These are phyloP conservation scores for Alloteropsis semialata DNA, from an alignment of 176 grass and related monocot genomes.

Conservation along the genomic window DNA sequence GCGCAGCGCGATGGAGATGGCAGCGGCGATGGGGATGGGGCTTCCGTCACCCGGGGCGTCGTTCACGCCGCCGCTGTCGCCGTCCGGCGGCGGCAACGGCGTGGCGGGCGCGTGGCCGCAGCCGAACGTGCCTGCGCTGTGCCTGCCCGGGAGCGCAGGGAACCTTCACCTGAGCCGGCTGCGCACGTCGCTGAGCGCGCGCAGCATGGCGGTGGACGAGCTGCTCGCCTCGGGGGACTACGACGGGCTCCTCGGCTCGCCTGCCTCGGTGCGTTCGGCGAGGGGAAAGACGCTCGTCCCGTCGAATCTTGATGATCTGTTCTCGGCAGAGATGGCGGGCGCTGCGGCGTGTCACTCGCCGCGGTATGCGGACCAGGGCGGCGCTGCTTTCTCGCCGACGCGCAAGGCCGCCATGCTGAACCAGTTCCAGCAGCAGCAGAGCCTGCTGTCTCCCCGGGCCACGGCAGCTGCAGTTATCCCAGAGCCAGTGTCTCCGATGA, in stretches of 20 bases:
- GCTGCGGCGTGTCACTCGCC: slow-evolving; percentile 30
- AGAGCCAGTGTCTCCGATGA: slow-evolving; percentile 56
- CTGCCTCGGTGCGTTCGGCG: slow-evolving; percentile 28
- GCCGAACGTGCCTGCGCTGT: slow-evolving; percentile 48
- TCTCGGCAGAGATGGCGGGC: slow-evolving; percentile 27
- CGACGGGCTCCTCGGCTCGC: slow-evolving; percentile 23
- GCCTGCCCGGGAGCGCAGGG: slow-evolving; percentile 42
- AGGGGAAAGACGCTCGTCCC: slow-evolving; percentile 42
- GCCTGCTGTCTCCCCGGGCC: slow-evolving; percentile 44
- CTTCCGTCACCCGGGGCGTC: slow-evolving; percentile 40
- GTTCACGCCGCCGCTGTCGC: slow-evolving; percentile 63
- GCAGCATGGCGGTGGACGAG: slow-evolving; percentile 48
- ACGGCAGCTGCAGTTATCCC: neutral
- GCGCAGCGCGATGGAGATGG: slow-evolving; percentile 47
- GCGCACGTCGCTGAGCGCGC: slow-evolving; percentile 53
- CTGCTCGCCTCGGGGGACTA: slow-evolving; percentile 48
- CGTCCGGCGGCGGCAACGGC: slow-evolving; percentile 34
- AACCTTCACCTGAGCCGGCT: slow-evolving; percentile 50
- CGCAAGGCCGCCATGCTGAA: slow-evolving; percentile 43
- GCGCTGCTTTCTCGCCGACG: slow-evolving; percentile 38
- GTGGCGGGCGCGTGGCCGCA: slow-evolving; percentile 34
- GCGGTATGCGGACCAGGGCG: slow-evolving; percentile 33
- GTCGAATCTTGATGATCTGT: slow-evolving; percentile 60
- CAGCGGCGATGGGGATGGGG: slow-evolving; percentile 59
- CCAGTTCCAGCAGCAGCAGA: slow-evolving; percentile 67